These are phyloP conservation scores for Alternaria ethzedia DNA, from an alignment of 2,329 filamentous ascomycete genomes.

Conservation along the genomic window DNA sequence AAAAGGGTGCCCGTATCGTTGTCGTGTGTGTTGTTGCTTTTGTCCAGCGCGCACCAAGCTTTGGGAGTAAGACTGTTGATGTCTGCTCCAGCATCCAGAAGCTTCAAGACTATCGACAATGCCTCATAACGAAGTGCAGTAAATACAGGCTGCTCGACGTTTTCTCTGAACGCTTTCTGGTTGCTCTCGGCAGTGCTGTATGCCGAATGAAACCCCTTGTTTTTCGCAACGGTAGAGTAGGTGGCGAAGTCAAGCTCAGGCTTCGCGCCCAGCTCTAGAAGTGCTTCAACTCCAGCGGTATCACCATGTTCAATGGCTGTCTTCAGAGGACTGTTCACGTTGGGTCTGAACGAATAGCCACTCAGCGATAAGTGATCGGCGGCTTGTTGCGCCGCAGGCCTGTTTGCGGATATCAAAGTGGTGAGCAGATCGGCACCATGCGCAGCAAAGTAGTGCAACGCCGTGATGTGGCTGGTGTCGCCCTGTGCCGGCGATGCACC, in stretches of 20 bases:
- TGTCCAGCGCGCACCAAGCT: slow-evolving; percentile 38
- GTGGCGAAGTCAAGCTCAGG: slow-evolving; percentile 57
- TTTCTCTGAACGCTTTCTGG: slow-evolving; percentile 55
- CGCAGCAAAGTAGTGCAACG: slow-evolving; percentile 59
- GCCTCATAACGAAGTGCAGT: slow-evolving; percentile 62
- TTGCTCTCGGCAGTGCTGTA: slow-evolving; percentile 55
- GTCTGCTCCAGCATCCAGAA: slow-evolving; percentile 70
- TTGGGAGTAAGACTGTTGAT: slow-evolving; percentile 63
- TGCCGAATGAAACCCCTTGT: slow-evolving; percentile 44
- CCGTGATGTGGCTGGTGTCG: slow-evolving; percentile 68
- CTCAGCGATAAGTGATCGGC: slow-evolving; percentile 68
- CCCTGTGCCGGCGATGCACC: slow-evolving; percentile 78
- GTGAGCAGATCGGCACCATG: slow-evolving; percentile 16
- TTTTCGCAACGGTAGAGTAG: slow-evolving; percentile 66
- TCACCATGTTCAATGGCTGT: slow-evolving; percentile 53
- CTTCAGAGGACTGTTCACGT: slow-evolving; percentile 60
- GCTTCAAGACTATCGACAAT: slow-evolving; percentile 59
- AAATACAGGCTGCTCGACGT: slow-evolving; percentile 70
- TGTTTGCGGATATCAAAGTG: slow-evolving; percentile 66
- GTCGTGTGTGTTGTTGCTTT: slow-evolving; percentile 40
- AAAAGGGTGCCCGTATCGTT: slow-evolving; percentile 59
- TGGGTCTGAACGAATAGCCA: slow-evolving; percentile 40
- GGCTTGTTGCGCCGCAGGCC: slow-evolving; percentile 65
- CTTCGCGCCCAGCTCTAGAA: slow-evolving; percentile 68
- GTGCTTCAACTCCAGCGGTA: slow-evolving; percentile 17